Evolutionary conservation across 306 rosid genomes (phyloP), one percentile per base, ranked within the genome.

Genomic region (Quercus suber): DNA sequence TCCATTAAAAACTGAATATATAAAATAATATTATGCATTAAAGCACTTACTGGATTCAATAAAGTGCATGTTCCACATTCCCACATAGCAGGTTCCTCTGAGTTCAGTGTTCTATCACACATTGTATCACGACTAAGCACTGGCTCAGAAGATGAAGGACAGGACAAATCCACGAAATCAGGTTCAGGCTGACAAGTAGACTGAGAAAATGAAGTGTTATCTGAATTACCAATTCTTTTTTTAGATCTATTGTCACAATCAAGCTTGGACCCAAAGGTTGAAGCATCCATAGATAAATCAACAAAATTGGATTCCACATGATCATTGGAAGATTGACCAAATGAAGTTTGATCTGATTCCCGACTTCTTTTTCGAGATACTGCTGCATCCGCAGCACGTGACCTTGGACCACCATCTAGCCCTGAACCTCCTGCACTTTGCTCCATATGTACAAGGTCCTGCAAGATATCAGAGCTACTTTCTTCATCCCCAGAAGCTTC

Each of bases 11-110:
- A 71, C 52, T 31, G 68, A 53, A 56, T 67, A 69, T 41, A 69
- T 57, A 15, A 55, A 20, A 17, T 33, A 69, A 27, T 15, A 14
- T 28, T 63, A 67, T 20, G 76, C 60, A 67, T 75, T 55, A 18
- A 65, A 55, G 81, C 55, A 81, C 93, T 84, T 90, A 92, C 99
- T 4, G 84, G 88, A 85, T 94, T 94, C 79, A 92, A 79, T 49
- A 94, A 84, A 76, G 99, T 94, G 94, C 99, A 94, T 35, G 69
- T 85, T 58, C 72, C 79, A 59, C 99, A 94, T 75, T 86, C 88
- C 99, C 99, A 94, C 90, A 71, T 78, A 75, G 83, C 84, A 85
- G 71, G 69, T 87, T 89, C 89, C 72, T 75, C 88, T 3, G 73
- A 78, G 73, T 74, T 73, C 71, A 59, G 79, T 43, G 75, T 57